Base-by-base conservation (phyloP, 2,329 filamentous ascomycete genomes). In the Aspergillus uvarum region DNA sequence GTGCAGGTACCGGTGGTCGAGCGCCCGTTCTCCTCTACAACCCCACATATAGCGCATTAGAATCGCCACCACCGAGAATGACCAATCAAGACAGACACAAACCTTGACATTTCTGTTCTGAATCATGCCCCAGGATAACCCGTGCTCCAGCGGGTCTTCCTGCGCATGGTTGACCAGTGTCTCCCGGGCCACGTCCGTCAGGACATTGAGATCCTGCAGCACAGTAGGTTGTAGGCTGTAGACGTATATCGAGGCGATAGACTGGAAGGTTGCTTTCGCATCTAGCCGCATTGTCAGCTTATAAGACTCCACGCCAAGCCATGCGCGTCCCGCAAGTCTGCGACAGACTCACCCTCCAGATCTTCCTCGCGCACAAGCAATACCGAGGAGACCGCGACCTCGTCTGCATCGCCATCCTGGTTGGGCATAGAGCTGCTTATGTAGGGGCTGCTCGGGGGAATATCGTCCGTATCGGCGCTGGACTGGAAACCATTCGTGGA, bases 191-290 rank as follows among this genome's bases (percentile, higher is more conserved):
- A 87, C 85, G 57, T 95, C 88, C 3, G 88, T 86, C 44, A 97
- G 80, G 0, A 88, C 74, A 67, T 91, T 86, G 19, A 95, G 76
- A 70, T 94, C 88, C 74, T 88, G 89, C 16, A 92, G 80, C 1
- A 87, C 83, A 42, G 86, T 83, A 1, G 90, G 83, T 47, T 90
- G 87, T 19, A 98, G 72, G 69, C 92, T 96, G 79, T 98, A 98
- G 48, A 98, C 79, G 68, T 97, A 92, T 61, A 96, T 88, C 0
- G 91, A 90, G 0, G 82, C 83, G 56, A 96, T 86, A n/a, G 86
- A 80, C 52, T 89, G 83, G 65, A 94, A 96, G 16, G 85, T 82
- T 14, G 81, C 79, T 59, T 92, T 86, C 1, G 85, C 80, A 64
- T 85, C 90, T 94, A 65, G 26, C 51, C 32, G 12, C 12, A 32